Base-by-base conservation (phyloP, 176 grass and related monocot genomes). In the Pontederia paniculata region DNA sequence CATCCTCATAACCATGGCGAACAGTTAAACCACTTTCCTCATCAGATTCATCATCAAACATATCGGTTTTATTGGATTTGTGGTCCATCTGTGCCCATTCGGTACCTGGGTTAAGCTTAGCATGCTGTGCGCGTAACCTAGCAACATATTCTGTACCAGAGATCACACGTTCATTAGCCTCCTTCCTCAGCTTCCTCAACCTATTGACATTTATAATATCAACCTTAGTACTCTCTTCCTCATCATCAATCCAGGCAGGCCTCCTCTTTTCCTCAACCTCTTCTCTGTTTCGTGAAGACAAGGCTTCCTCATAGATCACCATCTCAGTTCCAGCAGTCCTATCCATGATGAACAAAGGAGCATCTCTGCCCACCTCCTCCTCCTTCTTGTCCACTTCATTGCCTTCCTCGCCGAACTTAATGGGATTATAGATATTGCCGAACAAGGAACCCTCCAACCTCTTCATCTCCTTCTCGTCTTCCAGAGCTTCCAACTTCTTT, bases 171-270 rank as follows among this genome's bases (percentile, higher is more conserved):
- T 89, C 85, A 21, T 78, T 66, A 3, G 11, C 81, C 31, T 77
- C 73, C 56, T 80, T 95, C 77, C 78, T 74, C 49, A 95, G 45
- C 58, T 86, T 95, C 25, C 81, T 83, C 63, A 95, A 67, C 49
- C 85, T 86, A 62, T 61, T 49, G 46, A 83, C 73, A 37, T 66
- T 89, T 42, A 61, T 4, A 5, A 95, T 89, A 28, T 95, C 70
- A 25, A 95, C 82, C 57, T 75, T 23, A 10, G 65, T 72, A n/a
- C 5, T 84, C 54, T 89, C 76, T 17, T 95, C 89, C 21, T 89
- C 76, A 0, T 85, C 81, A 55, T 95, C 85, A 8, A 83, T 47
- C 89, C 93, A 90, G 0, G 20, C 82, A 63, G 86, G 77, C 50
- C 79, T 89, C 48, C 67, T 70, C 28, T 49, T 67, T n/a, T 67